Evolutionary conservation across 2,329 filamentous ascomycete genomes (phyloP), one percentile per base, ranked within the genome.

Genomic region (Xylariaceae sp.): DNA sequence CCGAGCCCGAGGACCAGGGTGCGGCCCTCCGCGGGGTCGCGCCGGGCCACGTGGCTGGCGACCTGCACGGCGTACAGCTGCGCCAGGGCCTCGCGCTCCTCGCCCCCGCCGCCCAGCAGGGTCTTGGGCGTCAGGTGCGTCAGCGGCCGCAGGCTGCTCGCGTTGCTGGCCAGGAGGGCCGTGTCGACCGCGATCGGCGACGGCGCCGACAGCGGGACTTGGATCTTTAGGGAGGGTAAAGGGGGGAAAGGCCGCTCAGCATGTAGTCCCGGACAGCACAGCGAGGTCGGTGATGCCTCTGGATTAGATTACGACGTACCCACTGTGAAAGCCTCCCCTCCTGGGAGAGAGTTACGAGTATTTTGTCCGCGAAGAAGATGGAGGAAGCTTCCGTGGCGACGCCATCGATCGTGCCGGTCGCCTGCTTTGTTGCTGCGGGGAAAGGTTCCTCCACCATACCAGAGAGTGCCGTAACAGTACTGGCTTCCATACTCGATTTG

Each of bases 21-120:
- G 26, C 78, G 66, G 35, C 63, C 64, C 42, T 80, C 75, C 29
- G 77, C 68, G 1, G 86, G 78, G 33, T 83, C 71, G 42, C 79
- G 79, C 39, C 81, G 75, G 13, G 80, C 70, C 38, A 98, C 73
- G 24, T 82, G 75, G 51, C 80, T 93, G 5, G 83, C 92, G 45
- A 96, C 81, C 51, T 95, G 90, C 27, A 85, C 85, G 3, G 89
- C 89, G 51, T 93, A 82, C 2, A 95, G 75, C 57, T 95, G 89
- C 1, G 87, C 90, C 5, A 93, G 59, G 0, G 83, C 85, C 52
- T 95, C 88, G 27, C 88, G 74, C 29, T 84, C 79, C 33, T 81
- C 71, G 19, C 81, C 78, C 29, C 89, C 87, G 8, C 83, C 88
- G 3, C 92, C 92, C 0, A 98, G 69, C 3, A 98, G 65, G 0